Conservation (phyloP, 2,329 filamentous ascomycete species). For the Diaporthe citri region DNA sequence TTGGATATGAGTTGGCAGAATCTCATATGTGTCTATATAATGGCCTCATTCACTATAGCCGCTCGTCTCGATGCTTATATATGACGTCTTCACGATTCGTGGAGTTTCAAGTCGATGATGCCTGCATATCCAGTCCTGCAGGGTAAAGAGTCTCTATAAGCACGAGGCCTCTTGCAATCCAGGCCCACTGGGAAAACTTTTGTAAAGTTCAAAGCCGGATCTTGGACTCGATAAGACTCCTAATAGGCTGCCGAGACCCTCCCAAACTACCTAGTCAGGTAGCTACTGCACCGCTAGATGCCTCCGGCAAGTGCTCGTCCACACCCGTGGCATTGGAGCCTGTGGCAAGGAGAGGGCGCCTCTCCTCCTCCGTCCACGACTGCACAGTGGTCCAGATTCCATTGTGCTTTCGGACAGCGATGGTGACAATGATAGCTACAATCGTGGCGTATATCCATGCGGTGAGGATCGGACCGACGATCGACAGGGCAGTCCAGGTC, state of each 20-base stretch:
- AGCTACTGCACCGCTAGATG: not conserved
- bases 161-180: not conserved
- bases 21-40: not conserved
- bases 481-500: not conserved
- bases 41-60: not conserved
- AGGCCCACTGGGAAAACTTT: not conserved
- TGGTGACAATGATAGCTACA: not conserved
- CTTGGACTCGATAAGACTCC: not conserved
- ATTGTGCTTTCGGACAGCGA: not conserved
- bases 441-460: not conserved
- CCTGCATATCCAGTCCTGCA: not conserved
- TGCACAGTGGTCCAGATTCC: slow-evolving; percentile 1
- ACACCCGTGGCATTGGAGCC: not conserved
- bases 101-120: not conserved
- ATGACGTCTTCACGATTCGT: not conserved
- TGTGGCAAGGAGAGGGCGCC: not conserved
- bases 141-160: not conserved
- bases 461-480: not conserved
- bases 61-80: not conserved
- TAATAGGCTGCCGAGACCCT: not conserved
- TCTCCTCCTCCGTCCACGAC: slow-evolving; percentile 9
- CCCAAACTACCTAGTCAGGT: not conserved
- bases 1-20: not conserved
- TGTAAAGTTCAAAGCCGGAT: not conserved
- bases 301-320: slow-evolving; percentile 1